phyloP scores from a whole-genome alignment of 164 flowering plant species.

The Annona squamosa region DNA sequence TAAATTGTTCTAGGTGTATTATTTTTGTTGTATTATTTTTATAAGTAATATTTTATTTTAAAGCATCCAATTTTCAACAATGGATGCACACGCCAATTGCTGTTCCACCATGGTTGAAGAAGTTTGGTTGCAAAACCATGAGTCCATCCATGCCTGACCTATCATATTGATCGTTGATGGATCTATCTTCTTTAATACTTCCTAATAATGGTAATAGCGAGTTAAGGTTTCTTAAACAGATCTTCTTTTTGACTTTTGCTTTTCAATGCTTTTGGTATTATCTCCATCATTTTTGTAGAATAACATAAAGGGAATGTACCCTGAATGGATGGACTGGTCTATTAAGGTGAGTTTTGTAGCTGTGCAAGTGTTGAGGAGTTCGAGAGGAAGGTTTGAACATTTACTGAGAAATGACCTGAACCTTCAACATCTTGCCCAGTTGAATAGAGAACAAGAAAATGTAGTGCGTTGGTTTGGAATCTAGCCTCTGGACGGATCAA shows the following conservation, averaged over 20 bases:
- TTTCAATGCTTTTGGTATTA: neutral
- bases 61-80: no score
- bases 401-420: conserved; percentile 9
- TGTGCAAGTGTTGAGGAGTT: conserved; percentile 17
- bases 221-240: conserved; percentile 23
- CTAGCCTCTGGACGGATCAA: no score
- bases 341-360: conserved; percentile 10
- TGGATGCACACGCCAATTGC: conserved; percentile 42
- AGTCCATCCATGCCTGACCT: neutral
- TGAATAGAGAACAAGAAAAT: neutral
- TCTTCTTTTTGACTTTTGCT: conserved; percentile 6
- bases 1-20: no score
- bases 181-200: conserved; percentile 19
- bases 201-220: conserved; percentile 33
- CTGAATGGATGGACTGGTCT: conserved; percentile 11
- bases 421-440: conserved; percentile 1
- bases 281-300: conserved; percentile 3
- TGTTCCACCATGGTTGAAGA: conserved; percentile 49
- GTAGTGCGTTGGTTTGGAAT: no score
- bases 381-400: conserved; percentile 19
- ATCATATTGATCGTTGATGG: conserved; percentile 12
- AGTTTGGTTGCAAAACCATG: conserved; percentile 34
- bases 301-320: conserved; percentile 10
- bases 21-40: no score
- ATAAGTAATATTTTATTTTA: no score